Evolutionary conservation across 2,329 filamentous ascomycete species (phyloP), one percentile per base, ranked within the genome.

Genomic region (Coniochaeta sp.): DNA sequence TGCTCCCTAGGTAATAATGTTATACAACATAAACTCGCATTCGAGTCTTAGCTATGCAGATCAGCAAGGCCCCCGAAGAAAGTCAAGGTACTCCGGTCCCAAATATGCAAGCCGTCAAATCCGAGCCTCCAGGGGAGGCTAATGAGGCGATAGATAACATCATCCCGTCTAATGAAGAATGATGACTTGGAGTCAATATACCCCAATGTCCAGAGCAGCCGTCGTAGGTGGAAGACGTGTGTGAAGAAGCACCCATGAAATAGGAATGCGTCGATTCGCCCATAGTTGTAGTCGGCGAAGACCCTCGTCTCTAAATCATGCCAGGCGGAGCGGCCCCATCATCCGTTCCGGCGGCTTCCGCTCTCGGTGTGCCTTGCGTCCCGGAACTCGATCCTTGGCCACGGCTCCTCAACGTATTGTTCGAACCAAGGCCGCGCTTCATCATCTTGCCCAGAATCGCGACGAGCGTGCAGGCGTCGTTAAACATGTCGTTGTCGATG

Each of bases 401-500:
- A 60, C 73, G 77, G 58, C 67, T 71, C 60, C 67, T 61, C 16
- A 67, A 62, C 4, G 72, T 72, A 28, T 72, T 73, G 61, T 66
- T 74, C 9, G 66, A 66, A 2, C 74, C 76, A 3, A 86, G 71
- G 1, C 89, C 89, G 57, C 91, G 84, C 74, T 89, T 93, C 82
- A 93, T 91, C 87, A 97, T 95, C 69, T 88, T 90, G 7, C 91
- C 91, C 1, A 98, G 74, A 0, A 95, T 87, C 1, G 89, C 89
- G 9, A 98, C 93, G 14, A 97, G 81, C 68, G 93, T 89, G 61
- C 91, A 92, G 0, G 93, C 91, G 72, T 98, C 95, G 65, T 89
- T 86, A 71, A 97, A 99, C 79, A 95, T 96, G 65, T 96, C 91
- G 69, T 98, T 93, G 61, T 96, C 91, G 86, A 98, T 93, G 22